These are phyloP conservation scores for Boletus reticuloceps DNA, from an alignment of 768 basidiomycete genomes.

Conservation along the genomic window DNA sequence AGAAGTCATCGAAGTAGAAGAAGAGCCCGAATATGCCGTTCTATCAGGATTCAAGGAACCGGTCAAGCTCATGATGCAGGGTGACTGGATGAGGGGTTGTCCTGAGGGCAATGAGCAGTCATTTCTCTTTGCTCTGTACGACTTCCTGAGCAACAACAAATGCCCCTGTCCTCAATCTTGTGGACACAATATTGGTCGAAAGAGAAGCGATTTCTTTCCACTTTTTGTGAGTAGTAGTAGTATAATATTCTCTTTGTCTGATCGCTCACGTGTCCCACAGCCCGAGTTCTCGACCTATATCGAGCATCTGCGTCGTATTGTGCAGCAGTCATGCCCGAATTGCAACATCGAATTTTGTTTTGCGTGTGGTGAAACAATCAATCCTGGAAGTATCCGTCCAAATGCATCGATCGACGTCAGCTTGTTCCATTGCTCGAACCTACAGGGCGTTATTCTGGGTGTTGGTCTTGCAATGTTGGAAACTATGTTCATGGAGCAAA, in stretches of 20 bases:
- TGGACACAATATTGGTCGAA: constrained; percentile 55
- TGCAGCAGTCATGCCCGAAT: constrained; percentile 58
- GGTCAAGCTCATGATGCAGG: constrained; percentile 75
- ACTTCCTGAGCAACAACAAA: constrained; percentile 59
- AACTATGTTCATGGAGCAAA: constrained; percentile 60
- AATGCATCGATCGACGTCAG: constrained; percentile 49
- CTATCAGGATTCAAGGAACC: constrained; percentile 44
- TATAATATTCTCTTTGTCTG: neutral
- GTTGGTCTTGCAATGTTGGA: constrained; percentile 88
- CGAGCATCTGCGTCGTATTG: constrained; percentile 53
- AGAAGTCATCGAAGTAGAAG: constrained; percentile 89
- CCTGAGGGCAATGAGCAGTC: constrained; percentile 91
- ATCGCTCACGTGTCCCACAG: constrained; percentile 39
- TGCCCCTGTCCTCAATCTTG: constrained; percentile 77
- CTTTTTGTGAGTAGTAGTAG: constrained; percentile 61
- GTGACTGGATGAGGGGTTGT: constrained; percentile 97
- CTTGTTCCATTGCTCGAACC: constrained; percentile 85
- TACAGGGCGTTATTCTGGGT: constrained; percentile 90
- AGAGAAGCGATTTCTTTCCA: constrained; percentile 79
- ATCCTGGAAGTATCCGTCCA: constrained; percentile 42
- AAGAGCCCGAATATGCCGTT: constrained; percentile 56
- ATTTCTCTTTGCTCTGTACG: constrained; percentile 83
- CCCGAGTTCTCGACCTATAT: constrained; percentile 71
- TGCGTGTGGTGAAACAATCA: constrained; percentile 71
- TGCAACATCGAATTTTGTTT: constrained; percentile 66